Evolutionary conservation across 2,329 filamentous ascomycete genomes (phyloP).

Genomic region (Exserohilum rostratum): DNA sequence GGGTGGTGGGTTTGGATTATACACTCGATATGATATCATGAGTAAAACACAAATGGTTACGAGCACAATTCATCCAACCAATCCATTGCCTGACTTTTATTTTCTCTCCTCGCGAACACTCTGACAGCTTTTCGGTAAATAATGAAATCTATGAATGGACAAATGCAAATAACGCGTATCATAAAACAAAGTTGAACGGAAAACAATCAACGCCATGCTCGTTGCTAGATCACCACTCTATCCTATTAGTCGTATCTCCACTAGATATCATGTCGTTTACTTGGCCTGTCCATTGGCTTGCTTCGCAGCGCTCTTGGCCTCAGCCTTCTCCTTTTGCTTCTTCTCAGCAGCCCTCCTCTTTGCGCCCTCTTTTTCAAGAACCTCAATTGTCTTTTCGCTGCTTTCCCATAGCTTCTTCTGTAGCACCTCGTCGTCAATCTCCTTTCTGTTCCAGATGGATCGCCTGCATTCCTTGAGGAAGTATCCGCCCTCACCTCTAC

Average conservation of each 20-base stretch:
- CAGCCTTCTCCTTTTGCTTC: slow-evolving; percentile 53
- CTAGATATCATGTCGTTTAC: slow-evolving; percentile 24
- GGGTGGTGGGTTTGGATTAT: too few species aligned
- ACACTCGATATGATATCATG: too few species aligned
- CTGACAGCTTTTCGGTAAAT: not conserved
- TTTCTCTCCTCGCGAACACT: not conserved
- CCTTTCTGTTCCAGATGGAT: slow-evolving; percentile 71
- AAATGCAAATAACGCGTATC: not conserved
- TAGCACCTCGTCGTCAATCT: slow-evolving; percentile 77
- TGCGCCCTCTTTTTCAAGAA: slow-evolving; percentile 79
- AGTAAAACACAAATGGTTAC: too few species aligned
- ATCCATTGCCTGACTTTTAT: not conserved
- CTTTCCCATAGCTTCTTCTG: slow-evolving; percentile 90
- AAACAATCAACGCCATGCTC: not conserved
- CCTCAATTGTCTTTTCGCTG: slow-evolving; percentile 79
- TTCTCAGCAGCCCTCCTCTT: slow-evolving; percentile 64
- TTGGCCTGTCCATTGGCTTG: slow-evolving; percentile 28
- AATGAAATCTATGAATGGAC: not conserved
- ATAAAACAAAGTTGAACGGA: not conserved
- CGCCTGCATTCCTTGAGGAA: slow-evolving; percentile 89
- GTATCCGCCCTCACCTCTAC: slow-evolving; percentile 69
- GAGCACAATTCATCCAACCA: too few species aligned
- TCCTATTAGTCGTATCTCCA: not conserved
- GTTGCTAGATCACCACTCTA: not conserved
- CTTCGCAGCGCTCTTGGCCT: slow-evolving; percentile 26